phyloP scores from a whole-genome alignment of 139 green algal species.

The Chlorella sorokiniana region DNA sequence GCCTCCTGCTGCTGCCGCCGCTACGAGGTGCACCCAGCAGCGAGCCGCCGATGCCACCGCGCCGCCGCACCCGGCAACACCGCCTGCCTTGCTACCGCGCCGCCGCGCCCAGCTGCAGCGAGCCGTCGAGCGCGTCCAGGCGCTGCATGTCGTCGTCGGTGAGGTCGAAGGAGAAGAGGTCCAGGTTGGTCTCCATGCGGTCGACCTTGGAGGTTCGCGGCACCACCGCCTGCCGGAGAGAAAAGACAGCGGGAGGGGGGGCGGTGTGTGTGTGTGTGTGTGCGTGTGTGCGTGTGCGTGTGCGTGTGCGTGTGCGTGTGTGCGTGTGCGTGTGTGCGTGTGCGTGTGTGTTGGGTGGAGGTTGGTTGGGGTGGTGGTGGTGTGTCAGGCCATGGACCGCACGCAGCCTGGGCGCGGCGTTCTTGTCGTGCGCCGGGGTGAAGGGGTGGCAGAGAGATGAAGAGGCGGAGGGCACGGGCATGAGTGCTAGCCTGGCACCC shows the following conservation, averaged over 20 bases:
- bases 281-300: neutral
- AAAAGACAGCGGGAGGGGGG: no score
- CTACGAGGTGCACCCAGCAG: neutral
- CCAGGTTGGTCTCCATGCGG: constrained; percentile 58
- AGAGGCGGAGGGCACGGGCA: no score
- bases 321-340: no score
- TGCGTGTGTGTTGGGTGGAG: no score
- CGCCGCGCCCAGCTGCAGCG: neutral
- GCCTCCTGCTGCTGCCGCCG: neutral
- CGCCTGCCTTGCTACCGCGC: neutral
- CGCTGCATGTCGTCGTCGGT: constrained; percentile 51
- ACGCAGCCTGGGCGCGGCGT: no score
- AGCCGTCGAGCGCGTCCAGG: constrained; percentile 57
- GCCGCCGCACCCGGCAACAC: neutral
- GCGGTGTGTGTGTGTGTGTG: neutral
- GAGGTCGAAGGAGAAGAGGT: constrained; percentile 61
- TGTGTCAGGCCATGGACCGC: no score
- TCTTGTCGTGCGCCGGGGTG: no score
- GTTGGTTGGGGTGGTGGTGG: no score
- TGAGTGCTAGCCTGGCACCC: no score
- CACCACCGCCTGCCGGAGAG: constrained; percentile 37
- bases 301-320: no score
- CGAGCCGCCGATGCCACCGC: neutral
- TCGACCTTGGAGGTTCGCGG: constrained; percentile 47
- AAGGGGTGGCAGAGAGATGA: no score